Evolutionary conservation across 345 rosid species (phyloP).

Genomic region (Corchorus olitorius): DNA sequence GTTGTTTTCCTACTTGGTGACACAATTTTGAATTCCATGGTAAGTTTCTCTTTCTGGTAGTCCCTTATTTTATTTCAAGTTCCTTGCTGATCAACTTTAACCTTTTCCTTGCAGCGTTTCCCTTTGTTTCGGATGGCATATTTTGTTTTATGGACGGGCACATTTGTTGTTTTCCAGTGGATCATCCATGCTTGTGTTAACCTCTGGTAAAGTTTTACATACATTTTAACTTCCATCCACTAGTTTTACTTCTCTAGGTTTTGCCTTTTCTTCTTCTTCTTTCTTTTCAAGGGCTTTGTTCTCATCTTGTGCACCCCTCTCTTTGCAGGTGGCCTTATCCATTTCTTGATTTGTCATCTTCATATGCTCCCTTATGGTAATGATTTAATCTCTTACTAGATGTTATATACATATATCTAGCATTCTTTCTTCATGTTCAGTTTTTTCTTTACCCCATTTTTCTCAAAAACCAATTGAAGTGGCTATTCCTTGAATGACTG

Average conservation of each 20-base stretch:
- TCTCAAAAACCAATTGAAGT: not conserved
- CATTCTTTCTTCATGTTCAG: too few relatives aligned
- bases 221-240: not conserved
- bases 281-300: not conserved
- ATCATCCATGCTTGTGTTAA: conserved; percentile 79
- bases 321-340: conserved; percentile 93
- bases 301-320: conserved; percentile 12
- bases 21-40: conserved; percentile 71
- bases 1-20: conserved; percentile 82
- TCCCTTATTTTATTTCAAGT: not conserved
- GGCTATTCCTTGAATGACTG: not conserved
- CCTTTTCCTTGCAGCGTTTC: conserved; percentile 59
- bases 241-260: not conserved
- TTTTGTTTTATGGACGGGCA: conserved; percentile 68
- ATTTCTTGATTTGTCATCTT: conserved; percentile 74
- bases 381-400: not conserved
- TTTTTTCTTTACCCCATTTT: too few relatives aligned
- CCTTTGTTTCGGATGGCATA: conserved; percentile 81
- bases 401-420: not conserved
- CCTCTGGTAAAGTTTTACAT: conserved; percentile 52
- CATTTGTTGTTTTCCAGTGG: conserved; percentile 87
- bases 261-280: not conserved
- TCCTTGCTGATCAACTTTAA: not conserved
- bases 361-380: conserved; percentile 85
- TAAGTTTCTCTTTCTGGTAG: conserved; percentile 29